Evolutionary conservation across 148 eudicot genomes (phyloP).

Genomic region (Spergularia marina): DNA sequence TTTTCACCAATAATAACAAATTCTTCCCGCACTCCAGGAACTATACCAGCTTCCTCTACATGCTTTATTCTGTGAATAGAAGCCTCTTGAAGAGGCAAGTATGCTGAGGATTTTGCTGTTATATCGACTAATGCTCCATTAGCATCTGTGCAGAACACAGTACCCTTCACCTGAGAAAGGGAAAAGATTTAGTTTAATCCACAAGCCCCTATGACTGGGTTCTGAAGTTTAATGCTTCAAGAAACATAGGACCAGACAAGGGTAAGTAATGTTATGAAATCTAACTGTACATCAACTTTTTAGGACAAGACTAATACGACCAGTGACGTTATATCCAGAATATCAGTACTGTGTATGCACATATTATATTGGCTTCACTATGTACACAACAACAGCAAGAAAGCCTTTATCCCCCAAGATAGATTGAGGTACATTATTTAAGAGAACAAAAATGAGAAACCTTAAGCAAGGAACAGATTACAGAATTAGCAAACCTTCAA

Average conservation of each 20-base stretch:
- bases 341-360: background rate
- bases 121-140: slow-evolving; percentile 83
- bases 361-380: background rate
- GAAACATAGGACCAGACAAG: background rate
- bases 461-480: too few relatives aligned
- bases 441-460: too few relatives aligned
- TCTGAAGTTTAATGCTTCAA: background rate
- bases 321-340: background rate
- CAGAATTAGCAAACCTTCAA: background rate
- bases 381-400: too few relatives aligned
- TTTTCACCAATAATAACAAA: slow-evolving; percentile 79
- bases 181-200: slow-evolving; percentile 6
- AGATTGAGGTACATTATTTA: too few relatives aligned
- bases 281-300: background rate
- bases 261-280: too few relatives aligned
- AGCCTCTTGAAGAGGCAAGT: slow-evolving; percentile 79
- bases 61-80: slow-evolving; percentile 63
- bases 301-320: background rate
- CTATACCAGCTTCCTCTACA: slow-evolving; percentile 76
- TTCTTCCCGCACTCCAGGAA: slow-evolving; percentile 72
- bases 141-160: slow-evolving; percentile 58
- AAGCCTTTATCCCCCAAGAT: too few relatives aligned
- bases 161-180: slow-evolving; percentile 70
- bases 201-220: background rate
- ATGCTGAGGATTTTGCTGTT: slow-evolving; percentile 87